Evolutionary conservation across 108 stramenopile species (phyloP), one percentile per base, ranked within the genome.

Genomic region (Parmales sp.): DNA sequence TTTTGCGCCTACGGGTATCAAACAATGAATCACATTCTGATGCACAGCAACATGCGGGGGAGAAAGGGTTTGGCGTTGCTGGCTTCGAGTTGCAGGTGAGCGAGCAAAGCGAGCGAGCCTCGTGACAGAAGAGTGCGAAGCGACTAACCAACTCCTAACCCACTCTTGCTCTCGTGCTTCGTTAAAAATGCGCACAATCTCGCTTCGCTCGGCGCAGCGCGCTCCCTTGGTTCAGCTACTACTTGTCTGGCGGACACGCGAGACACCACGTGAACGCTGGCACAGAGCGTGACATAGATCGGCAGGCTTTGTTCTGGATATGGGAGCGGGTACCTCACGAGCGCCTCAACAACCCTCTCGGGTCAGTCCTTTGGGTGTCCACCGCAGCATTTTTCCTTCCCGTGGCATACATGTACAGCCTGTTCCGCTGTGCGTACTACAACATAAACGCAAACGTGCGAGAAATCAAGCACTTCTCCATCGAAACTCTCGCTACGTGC

Each of bases 171-270:
- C n/a, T n/a, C n/a, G n/a, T n/a, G n/a, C n/a, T n/a, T n/a, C n/a
- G n/a, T n/a, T n/a, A n/a, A n/a, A n/a, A n/a, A n/a, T n/a, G n/a
- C n/a, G n/a, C n/a, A n/a, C n/a, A n/a, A n/a, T n/a, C n/a, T n/a
- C n/a, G n/a, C n/a, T n/a, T n/a, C n/a, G n/a, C n/a, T n/a, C n/a
- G n/a, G n/a, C n/a, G n/a, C n/a, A n/a, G n/a, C n/a, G 29, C 66
- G 6, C 23, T 67, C 9, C 66, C 66, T 23, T 67, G 66, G 66
- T 67, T 67, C 45, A 20, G n/a, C 39, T 67, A 67, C 45, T 67
- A 67, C 45, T 22, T 67, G 19, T 45, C 66, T 2, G 66, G 45
- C 25, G 66, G 66, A 6, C 66, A 67, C 23, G 29, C 26, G 31
- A 45, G 66, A 16, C 44, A 67, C 45, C 66, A 67, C 45, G 23